phyloP scores from a whole-genome alignment of 2,329 filamentous ascomycete genomes.

The Talaromyces rugulosus region DNA sequence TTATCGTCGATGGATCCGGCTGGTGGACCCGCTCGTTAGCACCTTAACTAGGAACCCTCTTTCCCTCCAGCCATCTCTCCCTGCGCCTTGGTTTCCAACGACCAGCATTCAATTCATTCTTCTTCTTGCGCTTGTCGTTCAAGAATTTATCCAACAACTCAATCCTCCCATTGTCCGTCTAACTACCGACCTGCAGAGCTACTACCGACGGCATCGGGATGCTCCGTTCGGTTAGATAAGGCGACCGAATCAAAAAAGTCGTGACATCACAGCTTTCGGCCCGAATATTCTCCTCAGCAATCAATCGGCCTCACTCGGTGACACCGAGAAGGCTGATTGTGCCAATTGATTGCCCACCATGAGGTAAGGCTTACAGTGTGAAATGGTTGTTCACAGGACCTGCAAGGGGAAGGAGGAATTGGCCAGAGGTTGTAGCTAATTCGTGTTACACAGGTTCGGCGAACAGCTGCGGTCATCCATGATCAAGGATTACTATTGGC shows the following conservation, averaged over 20 bases:
- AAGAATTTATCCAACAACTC: not conserved
- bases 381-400: not conserved
- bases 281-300: not conserved
- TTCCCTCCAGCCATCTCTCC: not conserved
- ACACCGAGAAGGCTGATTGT: not conserved
- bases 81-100: not conserved
- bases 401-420: no score
- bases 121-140: not conserved
- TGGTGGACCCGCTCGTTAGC: not conserved
- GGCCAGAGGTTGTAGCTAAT: not conserved
- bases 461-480: slow-evolving; percentile 93
- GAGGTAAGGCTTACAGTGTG: not conserved
- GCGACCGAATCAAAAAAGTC: not conserved
- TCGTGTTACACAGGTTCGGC: slow-evolving; percentile 63
- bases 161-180: no score
- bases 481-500: slow-evolving; percentile 95
- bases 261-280: not conserved
- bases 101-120: not conserved
- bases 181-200: not conserved
- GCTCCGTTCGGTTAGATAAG: not conserved
- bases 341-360: not conserved
- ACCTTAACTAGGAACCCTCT: not conserved
- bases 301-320: not conserved
- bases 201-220: not conserved
- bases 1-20: not conserved